Percentiles rank a stretch among this genome's conserved stretches.
Evolutionary conservation across 2,329 filamentous ascomycete species (phyloP).

Genomic region (Penicillium janthinellum): DNA sequence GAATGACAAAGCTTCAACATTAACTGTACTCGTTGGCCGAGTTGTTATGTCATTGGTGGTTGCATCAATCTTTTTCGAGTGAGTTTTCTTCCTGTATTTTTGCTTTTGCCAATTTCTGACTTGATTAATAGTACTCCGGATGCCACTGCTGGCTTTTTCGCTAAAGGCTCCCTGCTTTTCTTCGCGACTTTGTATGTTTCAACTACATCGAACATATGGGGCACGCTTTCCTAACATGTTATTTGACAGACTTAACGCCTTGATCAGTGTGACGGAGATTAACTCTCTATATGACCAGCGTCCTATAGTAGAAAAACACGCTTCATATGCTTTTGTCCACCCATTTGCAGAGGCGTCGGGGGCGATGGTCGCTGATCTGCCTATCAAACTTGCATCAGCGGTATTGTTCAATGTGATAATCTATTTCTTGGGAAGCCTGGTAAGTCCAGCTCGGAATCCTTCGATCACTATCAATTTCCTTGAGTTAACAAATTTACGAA

Average conservation of each 20-base stretch:
- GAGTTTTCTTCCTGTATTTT: not conserved
- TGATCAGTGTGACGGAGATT: conserved; percentile 72
- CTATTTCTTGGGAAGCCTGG: conserved; percentile 83
- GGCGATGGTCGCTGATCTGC: conserved; percentile 83
- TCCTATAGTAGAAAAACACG: conserved; percentile 89
- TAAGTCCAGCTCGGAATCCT: conserved; percentile 23
- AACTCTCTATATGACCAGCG: conserved; percentile 85
- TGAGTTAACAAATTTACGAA: not conserved
- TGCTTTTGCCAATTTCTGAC: not conserved
- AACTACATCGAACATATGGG: too few relatives aligned
- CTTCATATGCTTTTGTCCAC: conserved; percentile 85
- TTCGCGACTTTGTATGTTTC: conserved; percentile 56
- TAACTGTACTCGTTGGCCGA: conserved; percentile 69
- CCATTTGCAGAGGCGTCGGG: conserved; percentile 83
- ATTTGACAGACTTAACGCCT: conserved; percentile 48
- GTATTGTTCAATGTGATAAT: conserved; percentile 77
- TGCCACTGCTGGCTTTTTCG: conserved; percentile 72
- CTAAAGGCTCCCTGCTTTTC: conserved; percentile 77
- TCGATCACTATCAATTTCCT: too few relatives aligned
- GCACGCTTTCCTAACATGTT: too few relatives aligned
- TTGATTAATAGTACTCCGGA: conserved; percentile 59
- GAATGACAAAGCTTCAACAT: conserved; percentile 73
- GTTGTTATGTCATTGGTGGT: conserved; percentile 75
- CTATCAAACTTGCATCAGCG: conserved; percentile 74
- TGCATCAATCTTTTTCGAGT: conserved; percentile 54